phyloP scores from a whole-genome alignment of 2,329 filamentous ascomycete species.

The Ascochyta clinopodiicola region DNA sequence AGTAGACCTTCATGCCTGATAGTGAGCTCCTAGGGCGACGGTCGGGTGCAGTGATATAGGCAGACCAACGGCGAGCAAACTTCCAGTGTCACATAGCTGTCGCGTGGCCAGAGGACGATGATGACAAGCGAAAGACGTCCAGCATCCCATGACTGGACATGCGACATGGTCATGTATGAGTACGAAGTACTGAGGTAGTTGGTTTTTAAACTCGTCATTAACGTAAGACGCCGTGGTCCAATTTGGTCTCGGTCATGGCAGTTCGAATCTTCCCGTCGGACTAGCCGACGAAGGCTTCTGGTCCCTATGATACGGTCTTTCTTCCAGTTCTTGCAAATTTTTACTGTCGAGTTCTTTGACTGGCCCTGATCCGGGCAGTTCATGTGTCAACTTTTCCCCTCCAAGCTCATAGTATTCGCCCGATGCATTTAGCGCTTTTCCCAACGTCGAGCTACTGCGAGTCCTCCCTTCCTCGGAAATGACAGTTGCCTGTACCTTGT shows the following conservation, averaged over 20 bases:
- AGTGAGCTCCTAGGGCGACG: too few species aligned
- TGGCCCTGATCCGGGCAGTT: conserved; percentile 11
- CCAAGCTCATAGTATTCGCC: conserved; percentile 16
- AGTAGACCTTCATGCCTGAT: too few species aligned
- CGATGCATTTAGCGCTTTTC: conserved; percentile 20
- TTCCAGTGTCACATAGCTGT: too few species aligned
- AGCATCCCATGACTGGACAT: background rate
- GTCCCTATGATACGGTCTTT: conserved; percentile 8
- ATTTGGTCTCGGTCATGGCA: background rate
- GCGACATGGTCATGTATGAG: background rate
- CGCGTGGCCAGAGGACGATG: too few species aligned
- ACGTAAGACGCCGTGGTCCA: background rate
- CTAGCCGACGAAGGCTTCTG: conserved; percentile 11
- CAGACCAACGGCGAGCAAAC: too few species aligned
- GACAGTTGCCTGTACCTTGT: conserved; percentile 20
- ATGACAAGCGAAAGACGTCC: background rate
- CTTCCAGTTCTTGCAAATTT: conserved; percentile 12
- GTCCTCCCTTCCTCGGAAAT: conserved; percentile 4
- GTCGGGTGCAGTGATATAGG: too few species aligned
- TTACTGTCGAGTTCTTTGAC: conserved; percentile 1
- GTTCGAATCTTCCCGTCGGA: conserved; percentile 10
- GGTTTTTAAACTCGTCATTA: background rate
- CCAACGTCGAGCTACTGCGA: conserved; percentile 7
- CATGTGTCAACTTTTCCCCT: conserved; percentile 1
- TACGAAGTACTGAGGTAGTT: background rate